Conservation (phyloP, 495 filamentous ascomycete species). For the Elasticomyces elasticus region DNA sequence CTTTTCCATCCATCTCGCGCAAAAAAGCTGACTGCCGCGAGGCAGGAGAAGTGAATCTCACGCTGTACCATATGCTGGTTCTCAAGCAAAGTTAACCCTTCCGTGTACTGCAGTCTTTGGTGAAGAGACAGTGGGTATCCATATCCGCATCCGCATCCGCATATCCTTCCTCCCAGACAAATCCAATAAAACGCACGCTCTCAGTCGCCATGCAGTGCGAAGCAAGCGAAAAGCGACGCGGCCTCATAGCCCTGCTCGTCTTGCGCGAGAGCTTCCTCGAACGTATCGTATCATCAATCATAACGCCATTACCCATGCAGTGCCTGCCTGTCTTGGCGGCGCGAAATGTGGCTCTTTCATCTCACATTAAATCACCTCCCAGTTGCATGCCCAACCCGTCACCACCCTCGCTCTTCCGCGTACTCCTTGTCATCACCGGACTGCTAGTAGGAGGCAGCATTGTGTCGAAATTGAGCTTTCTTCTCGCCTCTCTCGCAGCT, state of each 20-base stretch:
- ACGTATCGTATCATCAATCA: slow-evolving; percentile 9
- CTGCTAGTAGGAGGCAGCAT: slow-evolving; percentile 44
- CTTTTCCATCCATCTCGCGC: no score
- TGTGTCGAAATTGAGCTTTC: slow-evolving; percentile 59
- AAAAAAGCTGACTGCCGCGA: not conserved
- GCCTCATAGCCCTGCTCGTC: not conserved
- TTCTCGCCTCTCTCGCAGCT: slow-evolving; percentile 45
- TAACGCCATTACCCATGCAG: slow-evolving; percentile 9
- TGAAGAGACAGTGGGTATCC: slow-evolving; percentile 5
- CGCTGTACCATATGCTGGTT: not conserved
- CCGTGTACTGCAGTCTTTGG: not conserved
- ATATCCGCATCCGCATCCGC: not conserved
- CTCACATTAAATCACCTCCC: slow-evolving; percentile 43
- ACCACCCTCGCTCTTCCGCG: slow-evolving; percentile 25
- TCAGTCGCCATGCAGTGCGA: not conserved
- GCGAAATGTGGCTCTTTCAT: no score
- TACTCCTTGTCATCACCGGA: slow-evolving; percentile 25
- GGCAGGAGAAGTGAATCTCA: not conserved
- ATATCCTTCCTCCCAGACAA: not conserved
- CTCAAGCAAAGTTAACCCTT: slow-evolving; percentile 1
- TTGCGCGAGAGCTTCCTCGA: not conserved
- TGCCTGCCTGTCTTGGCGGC: no score
- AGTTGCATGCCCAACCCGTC: slow-evolving; percentile 43
- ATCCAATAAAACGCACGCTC: no score
- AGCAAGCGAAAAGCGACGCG: not conserved